Evolutionary conservation across 2,329 filamentous ascomycete genomes (phyloP), one percentile per base, ranked within the genome.

Genomic region (Nigrospora sphaerica): DNA sequence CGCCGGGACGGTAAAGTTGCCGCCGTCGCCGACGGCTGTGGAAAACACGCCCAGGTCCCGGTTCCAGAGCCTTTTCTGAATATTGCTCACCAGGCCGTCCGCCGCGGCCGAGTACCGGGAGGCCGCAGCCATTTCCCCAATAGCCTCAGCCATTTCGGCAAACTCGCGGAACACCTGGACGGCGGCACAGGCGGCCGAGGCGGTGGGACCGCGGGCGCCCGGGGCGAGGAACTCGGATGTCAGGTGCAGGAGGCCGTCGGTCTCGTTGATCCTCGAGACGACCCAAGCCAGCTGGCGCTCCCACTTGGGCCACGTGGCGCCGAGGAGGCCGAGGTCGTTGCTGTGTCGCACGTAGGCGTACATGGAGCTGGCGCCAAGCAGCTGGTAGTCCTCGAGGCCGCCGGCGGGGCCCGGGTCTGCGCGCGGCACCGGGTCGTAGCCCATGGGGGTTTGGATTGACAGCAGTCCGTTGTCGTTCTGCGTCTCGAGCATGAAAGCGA

Each of bases 401-500:
- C 32, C 42, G n/a, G 3, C 12, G 3, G 38, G 12, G 0, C 42
- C 38, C 6, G 18, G 7, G 4, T 37, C 32, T 6, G 36, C 38
- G 12, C 41, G 35, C 3, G 45, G 32, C 10, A 16, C 12, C 3
- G 53, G 48, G 17, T 49, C 44, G 39, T 53, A 51, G 4, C 53
- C 53, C 4, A 55, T 43, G 14, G 42, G 44, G 10, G 51, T 37
- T 3, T 40, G 37, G 37, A 50, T 49, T 35, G 44, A 45, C n/a
- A 54, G 28, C 32, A 49, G 32, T 12, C 52, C 53, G n/a, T 48
- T 45, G 3, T 38, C 45, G 9, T 47, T 42, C 32, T 54, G 46
- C 12, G 38, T 31, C 13, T 52, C 50, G 1, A 69, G 49, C 2
- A 60, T 46, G 12, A 55, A 60, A 11, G 62, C 50, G 16, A 72